Base-by-base conservation (phyloP, 306 rosid genomes). In the Canavalia gladiata region DNA sequence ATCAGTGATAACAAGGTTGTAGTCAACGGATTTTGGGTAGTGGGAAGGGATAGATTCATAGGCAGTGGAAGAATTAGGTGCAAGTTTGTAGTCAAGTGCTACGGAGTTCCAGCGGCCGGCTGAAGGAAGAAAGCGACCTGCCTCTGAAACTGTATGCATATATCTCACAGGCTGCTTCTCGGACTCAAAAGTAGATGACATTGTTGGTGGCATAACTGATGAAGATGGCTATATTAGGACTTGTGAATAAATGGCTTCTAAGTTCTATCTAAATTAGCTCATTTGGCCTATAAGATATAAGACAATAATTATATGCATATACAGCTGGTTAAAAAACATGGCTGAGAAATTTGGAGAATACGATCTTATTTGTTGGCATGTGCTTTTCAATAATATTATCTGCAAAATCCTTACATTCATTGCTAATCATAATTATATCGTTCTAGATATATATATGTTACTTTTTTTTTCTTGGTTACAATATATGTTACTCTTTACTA, bases 51-150 rank as follows among this genome's bases (percentile, higher is more conserved):
- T 67, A 47, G 90, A 85, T 13, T 92, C 88, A 75, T 85, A 91
- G 70, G 81, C 77, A 37, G 11, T n/a, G 63, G 84, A 67, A 71
- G 91, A 83, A 13, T 74, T 83, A 8, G 91, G 88, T 33, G 63
- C 1, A 75, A 82, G 86, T 12, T 81, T 84, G 5, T 73, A 82
- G 59, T 87, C 83, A 67, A 81, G 77, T 43, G 68, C 91, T 81
- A 83, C 73, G 8, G 90, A 83, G 78, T 79, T 88, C 90, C 91
- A 87, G 11, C 75, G 90, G 72, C 88, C 88, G 2, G 97, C 77
- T 5, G 92, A 89, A 81, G 91, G 90, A 45, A 88, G 85, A 83
- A 90, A 84, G 5, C 88, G 92, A 29, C 83, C 80, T 0, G 92
- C 81, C 82, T 86, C 93, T 3, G 89, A 85, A 65, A 84, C 81